phyloP scores from a whole-genome alignment of 1,284 basidiomycete species.

The Tranzscheliella williamsii region DNA sequence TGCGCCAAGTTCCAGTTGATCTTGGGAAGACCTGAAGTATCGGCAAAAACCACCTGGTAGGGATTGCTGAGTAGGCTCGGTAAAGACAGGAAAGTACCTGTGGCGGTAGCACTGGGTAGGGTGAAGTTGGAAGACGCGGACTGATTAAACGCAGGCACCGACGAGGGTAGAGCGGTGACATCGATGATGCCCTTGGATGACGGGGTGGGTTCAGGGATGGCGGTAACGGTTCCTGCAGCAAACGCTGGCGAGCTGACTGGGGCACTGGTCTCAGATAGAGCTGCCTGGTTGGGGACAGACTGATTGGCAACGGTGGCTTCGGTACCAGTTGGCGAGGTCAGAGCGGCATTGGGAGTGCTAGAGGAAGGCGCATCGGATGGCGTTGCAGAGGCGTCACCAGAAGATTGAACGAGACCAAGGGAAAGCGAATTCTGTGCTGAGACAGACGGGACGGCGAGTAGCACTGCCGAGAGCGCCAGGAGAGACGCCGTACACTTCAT shows the following conservation, averaged over 20 bases:
- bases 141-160: conserved; percentile 5
- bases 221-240: conserved; percentile 30
- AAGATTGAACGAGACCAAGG: no score
- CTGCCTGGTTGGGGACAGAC: no score
- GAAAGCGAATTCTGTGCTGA: no score
- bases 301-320: no score
- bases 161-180: conserved; percentile 20
- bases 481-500: no score
- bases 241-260: conserved; percentile 17
- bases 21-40: conserved; percentile 24
- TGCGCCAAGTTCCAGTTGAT: conserved; percentile 29
- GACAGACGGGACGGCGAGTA: no score
- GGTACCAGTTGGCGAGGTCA: no score
- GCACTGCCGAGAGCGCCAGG: no score
- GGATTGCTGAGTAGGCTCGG: conserved; percentile 25
- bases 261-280: no score
- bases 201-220: conserved; percentile 20
- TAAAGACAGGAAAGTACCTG: conserved; percentile 24
- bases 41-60: conserved; percentile 35
- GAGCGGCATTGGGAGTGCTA: no score
- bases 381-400: no score
- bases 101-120: conserved; percentile 33
- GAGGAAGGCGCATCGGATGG: no score
- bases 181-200: conserved; percentile 15
- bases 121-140: conserved; percentile 49